Evolutionary conservation across 495 filamentous ascomycete species (phyloP), one percentile per base, ranked within the genome.

Genomic region (Chaetomium tenue): DNA sequence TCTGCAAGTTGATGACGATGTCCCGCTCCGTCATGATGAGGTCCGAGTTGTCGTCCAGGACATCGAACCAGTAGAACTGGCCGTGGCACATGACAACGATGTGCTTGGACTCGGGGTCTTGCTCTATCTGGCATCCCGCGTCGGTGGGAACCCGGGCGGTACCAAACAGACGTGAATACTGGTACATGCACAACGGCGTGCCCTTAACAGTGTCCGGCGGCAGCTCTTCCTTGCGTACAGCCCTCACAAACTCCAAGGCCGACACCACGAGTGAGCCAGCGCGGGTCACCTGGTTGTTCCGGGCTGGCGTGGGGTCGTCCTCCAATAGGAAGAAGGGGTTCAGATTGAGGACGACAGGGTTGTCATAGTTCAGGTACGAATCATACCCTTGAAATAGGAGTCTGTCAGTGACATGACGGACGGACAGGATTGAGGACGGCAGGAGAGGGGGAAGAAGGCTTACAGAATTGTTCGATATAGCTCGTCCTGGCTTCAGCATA

Each of bases 61-160:
- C 93, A 75, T 98, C 94, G 70, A 98, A 98, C 93, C 94, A 98
- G 71, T 98, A 98, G 77, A 98, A 96, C 67, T 98, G 94, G 13
- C 95, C 95, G 67, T 91, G 90, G 71, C 92, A 96, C 75, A 98
- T 80, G 26, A 98, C 90, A n/a, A 97, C 89, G 51, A 98, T 81
- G 75, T 98, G 94, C 77, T 90, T 95, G 18, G 92, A 87, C 3
- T 84, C 84, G 1, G 91, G 88, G 72, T 97, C 92, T 72, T 97
- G 93, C 66, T 91, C 91, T 73, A 98, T 98, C 61, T 96, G 88
- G 72, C 94, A 98, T 12, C 94, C 94, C 74, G 93, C 90, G 39
- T 97, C 91, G 30, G 94, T 97, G 0, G 94, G 94, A 20, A 98
- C 88, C 66, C 94, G 88, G 61, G 94, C 92, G 2, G 95, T 98